phyloP scores from a whole-genome alignment of 371 early-diverging fungal genomes.

The Smittium culicis region DNA sequence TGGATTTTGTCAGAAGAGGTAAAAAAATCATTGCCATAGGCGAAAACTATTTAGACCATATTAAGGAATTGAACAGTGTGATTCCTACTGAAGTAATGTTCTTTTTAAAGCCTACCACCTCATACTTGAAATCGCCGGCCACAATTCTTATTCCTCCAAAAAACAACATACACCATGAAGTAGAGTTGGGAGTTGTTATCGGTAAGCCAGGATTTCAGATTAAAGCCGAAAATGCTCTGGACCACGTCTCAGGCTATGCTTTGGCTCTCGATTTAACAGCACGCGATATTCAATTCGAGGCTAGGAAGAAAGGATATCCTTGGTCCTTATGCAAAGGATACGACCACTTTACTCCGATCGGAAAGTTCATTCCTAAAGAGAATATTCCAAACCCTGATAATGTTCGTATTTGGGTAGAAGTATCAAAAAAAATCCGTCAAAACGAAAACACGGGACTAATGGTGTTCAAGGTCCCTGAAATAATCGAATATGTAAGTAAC shows the following conservation, averaged over 20 bases:
- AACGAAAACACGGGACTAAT: slow-evolving; percentile 77
- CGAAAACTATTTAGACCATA: slow-evolving; percentile 51
- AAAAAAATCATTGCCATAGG: slow-evolving; percentile 9
- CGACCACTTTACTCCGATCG: slow-evolving; percentile 87
- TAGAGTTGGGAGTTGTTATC: slow-evolving; percentile 88
- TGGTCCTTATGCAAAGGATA: slow-evolving; percentile 92
- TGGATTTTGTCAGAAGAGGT: slow-evolving; percentile 4
- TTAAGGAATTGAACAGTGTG: slow-evolving; percentile 81
- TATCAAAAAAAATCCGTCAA: slow-evolving; percentile 61
- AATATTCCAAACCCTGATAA: slow-evolving; percentile 53
- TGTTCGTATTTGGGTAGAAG: slow-evolving; percentile 67
- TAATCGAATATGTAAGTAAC: slow-evolving; percentile 61
- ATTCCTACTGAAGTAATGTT: slow-evolving; percentile 80
- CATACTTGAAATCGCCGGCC: slow-evolving; percentile 53
- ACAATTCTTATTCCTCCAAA: slow-evolving; percentile 66
- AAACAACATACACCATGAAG: slow-evolving; percentile 80
- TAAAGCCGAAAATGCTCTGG: slow-evolving; percentile 40
- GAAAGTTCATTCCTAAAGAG: slow-evolving; percentile 64
- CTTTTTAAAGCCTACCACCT: slow-evolving; percentile 88
- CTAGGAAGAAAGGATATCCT: slow-evolving; percentile 70
- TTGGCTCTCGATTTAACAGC: slow-evolving; percentile 89
- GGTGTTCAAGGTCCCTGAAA: slow-evolving; percentile 68
- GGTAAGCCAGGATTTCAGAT: slow-evolving; percentile 72
- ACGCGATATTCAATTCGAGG: slow-evolving; percentile 69
- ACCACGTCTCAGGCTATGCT: slow-evolving; percentile 68